A percentile compares a stretch with the other conserved stretches of the same genome.
phyloP scores from a whole-genome alignment of 139 green algal species.

The Edaphochlamys debaryana region DNA sequence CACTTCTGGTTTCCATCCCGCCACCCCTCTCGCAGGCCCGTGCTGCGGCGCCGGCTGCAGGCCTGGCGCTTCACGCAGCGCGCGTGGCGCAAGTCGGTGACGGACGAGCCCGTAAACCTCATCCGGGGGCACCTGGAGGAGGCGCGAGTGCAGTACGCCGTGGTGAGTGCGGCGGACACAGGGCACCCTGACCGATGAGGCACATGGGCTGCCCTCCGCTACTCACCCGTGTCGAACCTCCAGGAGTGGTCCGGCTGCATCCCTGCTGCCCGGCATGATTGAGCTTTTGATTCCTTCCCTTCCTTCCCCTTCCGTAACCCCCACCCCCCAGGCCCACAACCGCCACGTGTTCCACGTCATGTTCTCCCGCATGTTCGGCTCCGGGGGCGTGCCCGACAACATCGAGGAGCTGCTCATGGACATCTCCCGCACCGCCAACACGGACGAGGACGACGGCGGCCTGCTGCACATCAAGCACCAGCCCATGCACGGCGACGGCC shows the following conservation, averaged over 20 bases:
- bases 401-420: constrained; percentile 43
- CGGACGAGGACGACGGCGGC: constrained; percentile 36
- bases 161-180: too few species aligned
- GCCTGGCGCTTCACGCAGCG: constrained; percentile 17
- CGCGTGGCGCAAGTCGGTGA: not conserved
- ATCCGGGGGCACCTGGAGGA: constrained; percentile 25
- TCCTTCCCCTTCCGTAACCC: too few species aligned
- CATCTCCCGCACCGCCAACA: constrained; percentile 37
- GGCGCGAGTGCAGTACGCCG: constrained; percentile 24
- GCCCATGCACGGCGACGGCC: not conserved
- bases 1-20: too few species aligned
- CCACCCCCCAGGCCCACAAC: constrained; percentile 26
- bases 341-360: constrained; percentile 32
- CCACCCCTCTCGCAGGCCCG: not conserved
- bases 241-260: too few species aligned
- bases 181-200: too few species aligned
- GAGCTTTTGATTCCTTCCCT: too few species aligned
- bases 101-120: constrained; percentile 12
- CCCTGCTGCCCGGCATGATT: too few species aligned
- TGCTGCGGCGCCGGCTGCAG: constrained; percentile 9
- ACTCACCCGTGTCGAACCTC: too few species aligned
- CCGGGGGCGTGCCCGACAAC: constrained; percentile 7
- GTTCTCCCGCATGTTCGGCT: constrained; percentile 23
- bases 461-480: not conserved
- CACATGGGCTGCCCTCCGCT: too few species aligned